These are phyloP conservation scores for Grosmannia clavigera DNA, from an alignment of 2,329 filamentous ascomycete genomes.

Conservation along the genomic window DNA sequence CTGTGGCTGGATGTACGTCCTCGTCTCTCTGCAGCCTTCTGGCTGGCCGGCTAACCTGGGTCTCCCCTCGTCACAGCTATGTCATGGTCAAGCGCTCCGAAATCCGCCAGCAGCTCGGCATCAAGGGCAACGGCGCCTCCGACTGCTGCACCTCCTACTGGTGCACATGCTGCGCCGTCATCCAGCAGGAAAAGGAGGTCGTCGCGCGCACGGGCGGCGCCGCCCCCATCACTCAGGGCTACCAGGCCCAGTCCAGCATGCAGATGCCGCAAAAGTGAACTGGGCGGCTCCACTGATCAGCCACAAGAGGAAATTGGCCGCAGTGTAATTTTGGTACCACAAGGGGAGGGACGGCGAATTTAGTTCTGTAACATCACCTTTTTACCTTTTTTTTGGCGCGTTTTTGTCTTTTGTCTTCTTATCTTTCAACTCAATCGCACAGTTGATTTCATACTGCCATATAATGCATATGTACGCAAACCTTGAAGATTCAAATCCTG, in stretches of 20 bases:
- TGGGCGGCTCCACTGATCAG: too few species aligned
- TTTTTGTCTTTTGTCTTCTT: too few species aligned
- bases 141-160: constrained; percentile 43
- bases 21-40: background rate
- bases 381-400: too few species aligned
- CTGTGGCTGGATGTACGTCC: constrained; percentile 30
- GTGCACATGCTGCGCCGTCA: constrained; percentile 42
- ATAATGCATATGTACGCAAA: too few species aligned
- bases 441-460: too few species aligned
- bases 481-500: background rate
- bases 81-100: constrained; percentile 40
- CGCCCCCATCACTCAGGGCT: constrained; percentile 16
- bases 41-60: background rate
- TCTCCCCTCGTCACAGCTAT: constrained; percentile 18
- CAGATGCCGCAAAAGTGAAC: constrained; percentile 14
- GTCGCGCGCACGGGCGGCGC: constrained; percentile 17
- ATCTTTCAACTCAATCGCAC: too few species aligned
- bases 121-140: constrained; percentile 32
- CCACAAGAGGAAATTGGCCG: too few species aligned
- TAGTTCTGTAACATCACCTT: too few species aligned
- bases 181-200: constrained; percentile 48
- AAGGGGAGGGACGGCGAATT: too few species aligned
- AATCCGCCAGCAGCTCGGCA: constrained; percentile 40
- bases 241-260: constrained; percentile 20
- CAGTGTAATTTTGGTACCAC: background rate